These are phyloP conservation scores for Coemansia sp. DNA, from an alignment of 192 early-diverging fungal genomes.

Conservation along the genomic window DNA sequence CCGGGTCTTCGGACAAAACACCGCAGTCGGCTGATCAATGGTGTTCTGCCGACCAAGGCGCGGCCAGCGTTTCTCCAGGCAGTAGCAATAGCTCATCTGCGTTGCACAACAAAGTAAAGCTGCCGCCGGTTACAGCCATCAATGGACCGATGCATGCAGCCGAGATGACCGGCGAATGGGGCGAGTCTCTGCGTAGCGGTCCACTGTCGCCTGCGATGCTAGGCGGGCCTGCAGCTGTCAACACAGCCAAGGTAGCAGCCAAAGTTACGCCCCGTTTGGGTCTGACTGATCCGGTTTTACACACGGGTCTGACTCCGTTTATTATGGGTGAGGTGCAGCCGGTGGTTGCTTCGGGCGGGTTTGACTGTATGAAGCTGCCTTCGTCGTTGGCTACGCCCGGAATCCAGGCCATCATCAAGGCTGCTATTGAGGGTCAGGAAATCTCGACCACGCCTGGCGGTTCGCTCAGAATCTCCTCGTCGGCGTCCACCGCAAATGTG, in stretches of 20 bases:
- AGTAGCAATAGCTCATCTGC: neutral
- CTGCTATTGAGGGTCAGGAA: slow-evolving; percentile 32
- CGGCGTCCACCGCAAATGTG: neutral
- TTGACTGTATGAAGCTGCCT: slow-evolving; percentile 15
- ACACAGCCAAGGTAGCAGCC: slow-evolving; percentile 17
- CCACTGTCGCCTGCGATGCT: slow-evolving; percentile 80
- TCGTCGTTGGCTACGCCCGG: slow-evolving; percentile 27
- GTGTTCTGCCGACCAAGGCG: neutral
- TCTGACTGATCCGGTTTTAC: slow-evolving; percentile 32
- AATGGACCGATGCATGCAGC: slow-evolving; percentile 55
- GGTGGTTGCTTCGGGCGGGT: slow-evolving; percentile 1
- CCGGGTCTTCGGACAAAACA: slow-evolving; percentile 9
- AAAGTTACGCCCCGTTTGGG: slow-evolving; percentile 24
- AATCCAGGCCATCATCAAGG: slow-evolving; percentile 36
- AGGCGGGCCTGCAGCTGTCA: slow-evolving; percentile 56
- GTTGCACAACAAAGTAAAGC: slow-evolving; percentile 34
- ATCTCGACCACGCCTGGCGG: slow-evolving; percentile 43
- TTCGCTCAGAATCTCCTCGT: slow-evolving; percentile 25
- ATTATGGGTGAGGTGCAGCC: slow-evolving; percentile 31
- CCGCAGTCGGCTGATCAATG: slow-evolving; percentile 15
- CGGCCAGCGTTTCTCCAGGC: neutral
- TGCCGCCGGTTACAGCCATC: slow-evolving; percentile 74
- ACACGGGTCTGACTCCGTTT: slow-evolving; percentile 50
- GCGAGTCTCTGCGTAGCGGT: slow-evolving; percentile 68
- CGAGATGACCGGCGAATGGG: slow-evolving; percentile 55